Evolutionary conservation across 306 rosid genomes (phyloP), one percentile per base, ranked within the genome.

Genomic region (Clitoria ternatea): DNA sequence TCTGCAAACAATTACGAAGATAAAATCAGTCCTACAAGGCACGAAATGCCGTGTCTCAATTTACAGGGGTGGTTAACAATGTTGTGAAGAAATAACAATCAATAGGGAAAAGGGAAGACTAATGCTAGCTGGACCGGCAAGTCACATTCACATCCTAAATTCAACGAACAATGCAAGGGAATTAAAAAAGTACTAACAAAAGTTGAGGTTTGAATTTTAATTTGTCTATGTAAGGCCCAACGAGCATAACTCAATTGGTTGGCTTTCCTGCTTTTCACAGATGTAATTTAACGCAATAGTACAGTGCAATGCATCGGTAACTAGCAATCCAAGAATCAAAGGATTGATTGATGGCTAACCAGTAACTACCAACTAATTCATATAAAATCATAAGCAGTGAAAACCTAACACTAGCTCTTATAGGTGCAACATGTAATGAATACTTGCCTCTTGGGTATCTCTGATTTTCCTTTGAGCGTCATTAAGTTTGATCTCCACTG

Each of bases 391-490:
- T 15, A 55, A 29, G 64, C 29, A 59, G n/a, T 40, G 12, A 74
- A 77, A 74, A 50, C 36, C 50, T 15, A 17, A 55, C 15, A 7
- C 24, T 8, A 55, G n/a, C 5, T 43, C 7, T 48, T 39, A 26
- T 19, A 45, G 18, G 12, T 18, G 60, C 32, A 19, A 47, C 60
- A 45, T 23, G 10, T 57, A 68, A 61, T 44, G 18, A 48, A 71
- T 52, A 73, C 92, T 76, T 87, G 82, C 99, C 99, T 87, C 84
- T 5, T 86, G 90, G 42, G 89, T 80, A 42, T 81, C 79, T 59
- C 78, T 70, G 75, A 94, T 83, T 86, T 79, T 91, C 73, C 75
- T 85, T 69, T 94, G 82, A 72, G 97, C 91, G 57, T 89, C 92
- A 23, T 69, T 79, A 68, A 94, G 84, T 82, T 82, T 85, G 76